Base-by-base conservation (phyloP, 768 basidiomycete genomes). In the Crucibulum laeve region DNA sequence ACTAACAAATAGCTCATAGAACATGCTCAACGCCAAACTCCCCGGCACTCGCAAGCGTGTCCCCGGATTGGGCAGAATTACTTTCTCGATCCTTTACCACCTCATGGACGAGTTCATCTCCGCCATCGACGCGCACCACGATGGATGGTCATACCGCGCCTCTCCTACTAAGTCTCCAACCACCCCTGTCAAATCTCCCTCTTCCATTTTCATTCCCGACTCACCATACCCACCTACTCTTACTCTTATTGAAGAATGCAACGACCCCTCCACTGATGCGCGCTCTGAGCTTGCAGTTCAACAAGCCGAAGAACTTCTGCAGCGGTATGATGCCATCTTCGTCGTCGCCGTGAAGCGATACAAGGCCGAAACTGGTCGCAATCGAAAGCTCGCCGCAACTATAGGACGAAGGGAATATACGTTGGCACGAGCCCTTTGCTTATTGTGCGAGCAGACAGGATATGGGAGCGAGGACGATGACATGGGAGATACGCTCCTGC, bases 391-490 rank as follows among this genome's bases (percentile, higher is more conserved):
- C 41, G 68, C 69, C 0, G 51, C 50, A 24, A 50, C 56, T 8
- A 66, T 74, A 28, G 66, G 64, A 17, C 47, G 55, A 2, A 67
- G 64, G 43, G 70, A 73, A 45, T 59, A 67, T 33, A 59, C 56
- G 4, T 55, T 74, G 13, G 65, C 65, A 1, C 61, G 63, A 38
- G 65, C 63, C 1, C 71, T 69, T 41, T 74, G 73, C 45, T 53
- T 73, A 46, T 56, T 74, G 13, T 69, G 64, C 37, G 73, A 74
- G 50, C 73, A 74, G 50, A 73, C 71, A 0, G 71, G 71, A 0
- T 73, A 59, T 53, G 71, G 73, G 0, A 61, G 64, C 2, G 62
- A 64, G 2, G 68, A 69, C 8, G 62, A 65, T 34, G 70, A 67
- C 30, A 65, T 67, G 54, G 68, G 66, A 4, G 66, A 67, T 46